Evolutionary conservation across 768 basidiomycete species (phyloP), one percentile per base, ranked within the genome.

Genomic region (Paxillus rubicundulus): DNA sequence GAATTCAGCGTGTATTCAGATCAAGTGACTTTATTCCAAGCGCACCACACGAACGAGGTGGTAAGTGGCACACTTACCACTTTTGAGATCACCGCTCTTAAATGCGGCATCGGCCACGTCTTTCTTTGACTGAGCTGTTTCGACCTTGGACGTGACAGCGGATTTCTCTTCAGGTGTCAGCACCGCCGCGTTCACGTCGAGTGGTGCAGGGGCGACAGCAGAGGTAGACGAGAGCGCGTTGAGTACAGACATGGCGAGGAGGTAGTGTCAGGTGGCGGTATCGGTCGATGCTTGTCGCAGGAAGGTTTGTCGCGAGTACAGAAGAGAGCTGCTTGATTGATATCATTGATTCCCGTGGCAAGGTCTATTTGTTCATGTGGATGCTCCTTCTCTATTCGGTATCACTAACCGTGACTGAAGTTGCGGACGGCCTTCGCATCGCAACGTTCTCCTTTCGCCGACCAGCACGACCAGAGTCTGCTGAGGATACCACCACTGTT

Each of bases 61-160:
- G 20, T 20, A 16, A 39, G 36, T 6, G 20, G 24, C 17, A 17
- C 30, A 61, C 80, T 46, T 54, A 87, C 87, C 87, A 59, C 72
- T 76, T 63, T 81, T 79, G 38, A 77, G 53, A 58, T 87, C 76
- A 20, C 85, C 87, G 9, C 70, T 65, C 63, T 86, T 88, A 71
- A 89, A 89, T 1, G 85, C 84, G 50, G 77, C 69, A 75, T 89
- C 87, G 9, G 70, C 87, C 9, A 64, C 68, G 17, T 82, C 84
- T 62, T 89, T 89, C 75, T 82, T 84, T 58, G 82, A 73, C 67
- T 77, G 84, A 34, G 84, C 89, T 0, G 72, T 82, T 12, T 66
- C 70, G 28, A 92, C 54, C 65, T 89, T 90, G 34, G 70, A 62
- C 43, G 71, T 63, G 1, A 71, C 75, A 21, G 70, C 73, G 46